Base-by-base conservation (phyloP, 495 filamentous ascomycete genomes). In the Pseudoneurospora amorphoporcata region DNA sequence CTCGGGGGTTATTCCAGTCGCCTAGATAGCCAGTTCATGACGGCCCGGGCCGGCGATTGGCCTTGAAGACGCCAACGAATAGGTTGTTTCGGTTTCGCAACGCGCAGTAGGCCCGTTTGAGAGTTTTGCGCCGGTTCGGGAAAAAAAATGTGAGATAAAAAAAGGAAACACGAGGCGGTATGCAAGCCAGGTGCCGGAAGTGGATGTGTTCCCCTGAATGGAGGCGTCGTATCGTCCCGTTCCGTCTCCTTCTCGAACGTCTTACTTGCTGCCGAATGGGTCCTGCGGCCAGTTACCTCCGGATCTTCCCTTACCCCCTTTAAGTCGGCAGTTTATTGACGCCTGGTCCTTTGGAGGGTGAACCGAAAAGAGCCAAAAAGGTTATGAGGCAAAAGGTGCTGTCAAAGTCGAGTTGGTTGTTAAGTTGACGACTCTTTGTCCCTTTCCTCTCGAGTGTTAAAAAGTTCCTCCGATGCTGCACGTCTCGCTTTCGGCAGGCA, bases 1-100 rank as follows among this genome's bases (percentile, higher is more conserved):
- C 39, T 8, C 39, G 3, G 29, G 53, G 14, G 53, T 65, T 65
- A 65, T 65, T 76, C 71, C 73, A 79, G 75, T 72, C 70, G 76
- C 45, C 19, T 73, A 73, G 70, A 71, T 74, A 78, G 75, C 79
- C 78, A 79, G 72, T 80, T 79, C 77, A 80, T 80, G 73, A 43
- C 76, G 79, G 71, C 75, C 43, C 53, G 53, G 14, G 29, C 53
- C 29, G 70, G 69, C 68, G 53, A 72, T 68, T n/a, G 39, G 32
- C 12, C 70, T 29, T 17, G 10, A 39, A 32, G 47, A 45, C 71
- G 70, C 35, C 53, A 65, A 16, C 53, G 53, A 65, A 65, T 65
- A 23, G 23, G 29, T 65, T 4, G 29, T 65, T 29, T 23, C 23
- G 23, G 53, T 65, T 65, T 65, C 53, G 53, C 3, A 35, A 65